Base-by-base conservation (phyloP, 2,329 filamentous ascomycete species). In the Cercospora janseana region DNA sequence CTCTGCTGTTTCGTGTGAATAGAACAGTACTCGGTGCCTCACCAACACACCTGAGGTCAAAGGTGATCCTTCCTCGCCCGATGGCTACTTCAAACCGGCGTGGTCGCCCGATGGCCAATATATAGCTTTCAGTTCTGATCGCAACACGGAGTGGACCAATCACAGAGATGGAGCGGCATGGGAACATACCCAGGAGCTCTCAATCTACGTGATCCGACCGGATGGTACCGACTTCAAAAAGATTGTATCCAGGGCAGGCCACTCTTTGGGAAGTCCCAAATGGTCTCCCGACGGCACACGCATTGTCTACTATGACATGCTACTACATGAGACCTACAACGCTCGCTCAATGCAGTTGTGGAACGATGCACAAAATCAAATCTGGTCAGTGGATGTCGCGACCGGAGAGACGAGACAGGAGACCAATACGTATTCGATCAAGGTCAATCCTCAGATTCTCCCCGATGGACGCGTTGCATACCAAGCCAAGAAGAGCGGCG, bases 101-200 rank as follows among this genome's bases (percentile, higher is more conserved):
- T 52, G 44, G 37, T 52, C 51, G 4, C 51, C 51, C n/a, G 45
- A 54, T 15, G 51, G 51, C 3, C 20, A 54, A 32, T 54, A 41
- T 40, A 46, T 54, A 5, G 28, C 27, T 2, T 54, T 54, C 41
- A 41, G 31, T 8, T 54, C 51, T 6, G 51, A 50, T 21, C 31
- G 46, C 13, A 50, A 54, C 15, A 54, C 46, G 0, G 82, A 74
- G 49, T 80, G 76, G 0, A 86, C 79, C 0, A 83, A 82, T 0
- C 47, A 50, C 4, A 16, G 15, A 4, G 37, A 46, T 13, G 46
- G 46, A 2, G 13, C 32, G 4, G 42, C 21, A 0, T 54, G 48
- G 52, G 47, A 54, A 16, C 28, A 54, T 10, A 48, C 43, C 0
- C 52, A 54, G 35, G 43, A 49, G 37, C 41, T 54, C 5, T 51